Evolutionary conservation across 176 grass and related monocot genomes (phyloP), one percentile per base, ranked within the genome.

Genomic region (Aechmea fasciata): DNA sequence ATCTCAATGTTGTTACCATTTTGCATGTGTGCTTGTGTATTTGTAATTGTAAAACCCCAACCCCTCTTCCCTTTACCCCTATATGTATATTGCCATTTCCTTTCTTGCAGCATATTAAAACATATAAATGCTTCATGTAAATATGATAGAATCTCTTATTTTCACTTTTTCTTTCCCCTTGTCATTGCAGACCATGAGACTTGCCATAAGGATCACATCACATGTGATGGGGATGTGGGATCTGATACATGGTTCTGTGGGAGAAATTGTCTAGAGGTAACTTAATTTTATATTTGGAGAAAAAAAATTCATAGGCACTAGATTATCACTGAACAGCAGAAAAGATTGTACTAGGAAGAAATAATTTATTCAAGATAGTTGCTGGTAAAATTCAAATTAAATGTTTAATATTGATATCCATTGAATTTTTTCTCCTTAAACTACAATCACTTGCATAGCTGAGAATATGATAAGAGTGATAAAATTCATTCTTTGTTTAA

Each of bases 181-280:
- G 33, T 41, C 33, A 7, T 41, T 41, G 33, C 79, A 91, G 89
- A 87, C 71, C 89, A 91, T 82, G 70, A 63, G 48, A 75, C 54
- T 47, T 91, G 89, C 73, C 14, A 85, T 77, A 81, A 82, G 11
- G 65, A 75, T 5, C 29, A 52, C 20, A 80, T 77, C 62, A 29
- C 75, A n/a, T 67, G 66, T 64, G 49, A 52, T 75, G 76, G 61
- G 49, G 73, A 72, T 78, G 14, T 80, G 64, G 75, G 49, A 71
- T 80, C 66, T 14, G 63, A 73, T 41, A 17, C 73, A 83, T 91
- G 89, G 85, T 88, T 91, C 80, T 91, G 89, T 10, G 85, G 85
- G 64, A 74, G 73, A 70, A 57, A 79, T 8, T 89, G 87, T 73
- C 78, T 82, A 75, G 79, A 89, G 87, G 87, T 89, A 84, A 73